These are phyloP conservation scores for Raphanus sativus DNA, from an alignment of 345 rosid species.

Conservation along the genomic window DNA sequence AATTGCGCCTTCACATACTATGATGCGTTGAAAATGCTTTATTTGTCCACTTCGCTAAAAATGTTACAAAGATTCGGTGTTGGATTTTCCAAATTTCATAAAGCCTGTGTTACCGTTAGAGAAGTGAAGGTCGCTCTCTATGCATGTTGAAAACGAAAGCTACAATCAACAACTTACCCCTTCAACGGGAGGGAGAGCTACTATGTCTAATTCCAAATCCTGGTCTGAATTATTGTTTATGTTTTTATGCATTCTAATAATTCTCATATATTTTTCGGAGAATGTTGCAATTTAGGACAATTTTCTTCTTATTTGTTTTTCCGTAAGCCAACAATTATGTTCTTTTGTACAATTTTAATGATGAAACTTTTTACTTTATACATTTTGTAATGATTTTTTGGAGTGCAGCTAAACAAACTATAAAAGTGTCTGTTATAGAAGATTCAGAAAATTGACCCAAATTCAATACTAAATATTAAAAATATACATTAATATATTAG, in stretches of 20 bases:
- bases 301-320: neutral
- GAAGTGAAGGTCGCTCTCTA: slow-evolving; percentile 41
- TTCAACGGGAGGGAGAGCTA: slow-evolving; percentile 36
- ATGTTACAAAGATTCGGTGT: slow-evolving; percentile 39
- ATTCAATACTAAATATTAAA: no score
- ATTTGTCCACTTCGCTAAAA: slow-evolving; percentile 28
- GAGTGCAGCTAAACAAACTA: neutral
- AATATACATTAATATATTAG: no score
- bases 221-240: slow-evolving; percentile 5
- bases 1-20: slow-evolving; percentile 19
- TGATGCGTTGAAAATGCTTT: slow-evolving; percentile 29
- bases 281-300: slow-evolving; percentile 5
- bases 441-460: no score
- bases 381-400: neutral
- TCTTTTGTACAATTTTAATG: neutral
- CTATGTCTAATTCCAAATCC: slow-evolving; percentile 9
- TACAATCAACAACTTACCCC: slow-evolving; percentile 36
- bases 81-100: slow-evolving; percentile 35
- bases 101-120: slow-evolving; percentile 31
- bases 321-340: slow-evolving; percentile 2
- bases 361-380: neutral
- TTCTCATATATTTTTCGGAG: neutral
- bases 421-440: neutral
- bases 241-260: neutral
- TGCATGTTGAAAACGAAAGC: slow-evolving; percentile 40